These are phyloP conservation scores for Claviceps purpurea DNA, from an alignment of 2,329 filamentous ascomycete genomes.

Conservation along the genomic window DNA sequence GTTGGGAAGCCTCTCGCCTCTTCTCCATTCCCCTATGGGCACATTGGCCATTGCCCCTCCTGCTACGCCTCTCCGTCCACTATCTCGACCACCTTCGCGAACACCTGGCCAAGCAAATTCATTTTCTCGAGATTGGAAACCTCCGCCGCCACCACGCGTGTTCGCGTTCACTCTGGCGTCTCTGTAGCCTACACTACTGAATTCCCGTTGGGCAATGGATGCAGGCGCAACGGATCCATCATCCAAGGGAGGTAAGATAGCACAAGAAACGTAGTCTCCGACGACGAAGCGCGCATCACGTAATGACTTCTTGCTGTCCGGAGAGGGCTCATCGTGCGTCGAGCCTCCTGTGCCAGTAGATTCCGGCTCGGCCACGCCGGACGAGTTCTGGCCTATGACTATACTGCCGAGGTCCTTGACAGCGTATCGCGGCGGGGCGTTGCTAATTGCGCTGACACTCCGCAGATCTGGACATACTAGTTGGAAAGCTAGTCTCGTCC, in stretches of 20 bases:
- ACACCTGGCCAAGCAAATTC: slow-evolving; percentile 20
- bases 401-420: slow-evolving; percentile 75
- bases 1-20: slow-evolving; percentile 49
- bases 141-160: slow-evolving; percentile 14
- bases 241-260: slow-evolving; percentile 59
- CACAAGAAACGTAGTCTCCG: slow-evolving; percentile 77
- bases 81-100: slow-evolving; percentile 21
- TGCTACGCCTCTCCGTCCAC: slow-evolving; percentile 25
- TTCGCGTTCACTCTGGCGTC: slow-evolving; percentile 11
- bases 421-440: slow-evolving; percentile 43
- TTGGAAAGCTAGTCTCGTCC: slow-evolving; percentile 77
- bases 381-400: slow-evolving; percentile 52
- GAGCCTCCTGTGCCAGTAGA: slow-evolving; percentile 21
- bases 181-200: slow-evolving; percentile 4
- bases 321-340: slow-evolving; percentile 37
- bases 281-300: slow-evolving; percentile 70
- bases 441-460: slow-evolving; percentile 14
- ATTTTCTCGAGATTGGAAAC: slow-evolving; percentile 14
- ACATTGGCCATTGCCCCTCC: slow-evolving; percentile 20
- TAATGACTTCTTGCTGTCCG: slow-evolving; percentile 66
- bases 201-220: slow-evolving; percentile 22
- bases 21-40: slow-evolving; percentile 50
- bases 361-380: slow-evolving; percentile 27
- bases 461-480: slow-evolving; percentile 69
- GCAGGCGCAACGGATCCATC: slow-evolving; percentile 62